A percentile compares a stretch with the other conserved stretches of the same genome.
These are phyloP conservation scores for Ogataea degrootiae DNA, from an alignment of 805 yeast genomes.

Conservation along the genomic window DNA sequence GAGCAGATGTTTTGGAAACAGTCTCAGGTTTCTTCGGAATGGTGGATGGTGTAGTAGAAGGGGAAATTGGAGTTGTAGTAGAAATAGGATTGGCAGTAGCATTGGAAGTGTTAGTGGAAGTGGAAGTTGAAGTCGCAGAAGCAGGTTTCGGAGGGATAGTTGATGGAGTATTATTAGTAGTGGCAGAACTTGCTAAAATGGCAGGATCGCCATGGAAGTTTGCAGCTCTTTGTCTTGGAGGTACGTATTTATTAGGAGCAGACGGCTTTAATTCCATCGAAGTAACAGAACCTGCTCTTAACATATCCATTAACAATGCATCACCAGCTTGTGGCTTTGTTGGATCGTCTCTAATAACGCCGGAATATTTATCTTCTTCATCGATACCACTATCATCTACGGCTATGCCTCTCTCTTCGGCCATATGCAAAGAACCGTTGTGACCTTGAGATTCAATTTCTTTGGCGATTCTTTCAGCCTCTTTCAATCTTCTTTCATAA, in stretches of 20 bases:
- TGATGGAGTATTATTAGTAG: background rate
- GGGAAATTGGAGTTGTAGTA: background rate
- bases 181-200: conserved; percentile 51
- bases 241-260: conserved; percentile 42
- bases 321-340: conserved; percentile 13
- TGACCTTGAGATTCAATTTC: conserved; percentile 71
- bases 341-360: conserved; percentile 59
- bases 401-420: conserved; percentile 82
- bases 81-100: background rate
- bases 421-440: conserved; percentile 71
- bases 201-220: conserved; percentile 61
- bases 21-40: conserved; percentile 3
- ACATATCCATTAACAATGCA: conserved; percentile 26
- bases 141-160: conserved; percentile 9
- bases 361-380: conserved; percentile 95
- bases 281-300: conserved; percentile 18
- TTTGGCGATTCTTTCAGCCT: conserved; percentile 74
- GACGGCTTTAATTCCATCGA: conserved; percentile 20
- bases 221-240: conserved; percentile 53
- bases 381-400: conserved; percentile 85
- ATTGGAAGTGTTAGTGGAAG: background rate
- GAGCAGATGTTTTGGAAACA: background rate
- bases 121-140: background rate
- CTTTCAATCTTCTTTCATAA: conserved; percentile 54
- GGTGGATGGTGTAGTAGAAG: background rate